phyloP scores from a whole-genome alignment of 2,329 filamentous ascomycete genomes.

The Ceratocystis diversiconidia region DNA sequence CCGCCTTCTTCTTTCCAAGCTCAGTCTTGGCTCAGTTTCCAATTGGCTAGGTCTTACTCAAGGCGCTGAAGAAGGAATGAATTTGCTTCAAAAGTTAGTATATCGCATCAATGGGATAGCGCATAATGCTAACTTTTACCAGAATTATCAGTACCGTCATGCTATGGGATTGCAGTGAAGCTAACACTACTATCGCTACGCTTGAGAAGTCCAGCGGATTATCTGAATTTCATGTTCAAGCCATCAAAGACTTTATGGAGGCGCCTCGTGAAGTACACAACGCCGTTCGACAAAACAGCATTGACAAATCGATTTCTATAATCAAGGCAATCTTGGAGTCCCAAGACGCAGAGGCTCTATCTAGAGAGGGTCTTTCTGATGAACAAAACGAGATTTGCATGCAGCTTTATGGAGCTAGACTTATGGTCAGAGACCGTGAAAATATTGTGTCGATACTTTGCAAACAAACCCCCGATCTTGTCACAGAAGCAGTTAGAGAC shows the following conservation, averaged over 20 bases:
- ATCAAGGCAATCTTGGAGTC: constrained; percentile 49
- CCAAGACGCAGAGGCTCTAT: constrained; percentile 30
- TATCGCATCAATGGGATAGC: not conserved
- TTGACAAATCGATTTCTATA: constrained; percentile 41
- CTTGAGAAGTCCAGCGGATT: constrained; percentile 48
- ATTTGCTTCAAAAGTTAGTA: constrained; percentile 48
- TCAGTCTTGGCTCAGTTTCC: constrained; percentile 58
- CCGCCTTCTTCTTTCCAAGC: constrained; percentile 59
- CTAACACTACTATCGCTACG: constrained; percentile 48
- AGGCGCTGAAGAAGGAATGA: constrained; percentile 64
- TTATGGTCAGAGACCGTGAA: constrained; percentile 60
- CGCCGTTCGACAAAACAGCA: constrained; percentile 42
- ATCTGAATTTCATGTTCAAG: constrained; percentile 41
- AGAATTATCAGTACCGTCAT: constrained; percentile 62
- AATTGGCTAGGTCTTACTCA: constrained; percentile 66
- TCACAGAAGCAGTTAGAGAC: constrained; percentile 55
- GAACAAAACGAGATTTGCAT: constrained; percentile 15
- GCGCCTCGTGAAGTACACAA: constrained; percentile 43
- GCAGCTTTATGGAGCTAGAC: constrained; percentile 46
- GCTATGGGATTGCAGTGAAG: constrained; percentile 57
- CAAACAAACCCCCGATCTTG: constrained; percentile 52
- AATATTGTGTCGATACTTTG: constrained; percentile 54
- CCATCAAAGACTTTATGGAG: constrained; percentile 44
- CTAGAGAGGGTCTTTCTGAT: constrained; percentile 11
- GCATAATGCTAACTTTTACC: constrained; percentile 14